Evolutionary conservation across 73 alveolate species (phyloP), one percentile per base, ranked within the genome.

Genomic region (Paramecium bursaria): DNA sequence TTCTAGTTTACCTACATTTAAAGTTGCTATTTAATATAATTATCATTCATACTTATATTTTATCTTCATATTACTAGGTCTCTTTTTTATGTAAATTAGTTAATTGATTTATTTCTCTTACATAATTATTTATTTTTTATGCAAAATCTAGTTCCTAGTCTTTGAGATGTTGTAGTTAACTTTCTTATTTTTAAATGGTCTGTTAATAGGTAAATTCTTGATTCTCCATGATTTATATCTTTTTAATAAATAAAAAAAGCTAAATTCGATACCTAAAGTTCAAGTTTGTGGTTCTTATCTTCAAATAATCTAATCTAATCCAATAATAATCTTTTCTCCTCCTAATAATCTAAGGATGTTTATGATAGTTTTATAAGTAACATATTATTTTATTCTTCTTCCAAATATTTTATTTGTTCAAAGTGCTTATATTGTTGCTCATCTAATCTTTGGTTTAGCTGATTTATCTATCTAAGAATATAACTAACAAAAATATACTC

Each of bases 261-360:
- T 67, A 39, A 14, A 35, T 67, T 3, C 46, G 26, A 47, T 67
- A 30, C 76, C 76, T 57, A 7, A 30, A 48, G 17, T 30, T 39
- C 25, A 67, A 39, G 27, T 39, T 19, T n/a, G n/a, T n/a, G n/a
- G n/a, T n/a, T n/a, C 19, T 67, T 25, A 67, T 33, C 44, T 47
- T 35, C 82, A 21, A 39, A 39, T 57, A 35, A 21, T 67, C 44
- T 57, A 26, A 67, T 39, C 82, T 67, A 67, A 47, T 15, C 33
- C 14, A 39, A 39, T 39, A 39, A 30, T 19, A 7, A 25, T 5
- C 15, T 13, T 25, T 19, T n/a, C 50, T 2, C 17, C 44, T 39
- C 82, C 19, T 67, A 53, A 21, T 57, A 15, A 67, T 67, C 82
- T n/a, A n/a, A n/a, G n/a, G n/a, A n/a, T n/a, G n/a, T n/a, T n/a